A percentile compares a stretch with the other conserved stretches of the same genome.
These are phyloP conservation scores for Paecilomyces sp. DNA, from an alignment of 2,329 filamentous ascomycete species.

Conservation along the genomic window DNA sequence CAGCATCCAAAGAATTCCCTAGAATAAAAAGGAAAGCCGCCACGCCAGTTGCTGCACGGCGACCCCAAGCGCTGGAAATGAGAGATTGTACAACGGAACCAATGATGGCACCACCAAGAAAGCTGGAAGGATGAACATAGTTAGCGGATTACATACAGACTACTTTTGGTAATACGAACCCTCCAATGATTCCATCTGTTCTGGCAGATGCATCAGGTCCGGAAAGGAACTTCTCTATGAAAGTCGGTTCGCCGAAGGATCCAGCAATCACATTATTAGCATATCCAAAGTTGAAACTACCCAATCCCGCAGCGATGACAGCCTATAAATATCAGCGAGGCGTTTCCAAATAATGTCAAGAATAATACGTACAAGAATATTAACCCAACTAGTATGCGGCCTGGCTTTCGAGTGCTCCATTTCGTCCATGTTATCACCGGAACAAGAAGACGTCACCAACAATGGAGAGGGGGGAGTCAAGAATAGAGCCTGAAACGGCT, in stretches of 20 bases:
- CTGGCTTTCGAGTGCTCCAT: neutral
- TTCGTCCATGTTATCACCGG: neutral
- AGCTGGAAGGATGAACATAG: conserved; percentile 4
- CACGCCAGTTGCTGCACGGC: conserved; percentile 9
- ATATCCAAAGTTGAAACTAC: conserved; percentile 22
- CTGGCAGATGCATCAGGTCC: conserved; percentile 8
- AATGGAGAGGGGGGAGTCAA: neutral
- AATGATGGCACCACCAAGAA: conserved; percentile 15
- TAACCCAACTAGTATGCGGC: neutral
- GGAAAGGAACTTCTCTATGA: conserved; percentile 17
- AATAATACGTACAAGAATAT: neutral
- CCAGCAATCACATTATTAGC: conserved; percentile 21
- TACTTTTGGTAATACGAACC: conserved; percentile 3
- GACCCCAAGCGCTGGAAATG: conserved; percentile 14
- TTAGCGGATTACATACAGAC: neutral
- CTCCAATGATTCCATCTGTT: conserved; percentile 13
- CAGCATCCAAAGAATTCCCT: conserved; percentile 11
- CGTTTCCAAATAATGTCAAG: neutral
- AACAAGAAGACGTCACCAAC: neutral
- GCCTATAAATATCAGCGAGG: neutral
- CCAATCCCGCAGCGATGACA: conserved; percentile 13
- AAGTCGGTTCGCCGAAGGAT: conserved; percentile 19
- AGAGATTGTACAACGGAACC: conserved; percentile 14
- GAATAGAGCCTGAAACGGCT: neutral
- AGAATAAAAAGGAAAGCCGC: conserved; percentile 11